A percentile compares a stretch with the other conserved stretches of the same genome.
These are phyloP conservation scores for Nymphaea colorata DNA, from an alignment of 164 flowering plant genomes.

Conservation along the genomic window DNA sequence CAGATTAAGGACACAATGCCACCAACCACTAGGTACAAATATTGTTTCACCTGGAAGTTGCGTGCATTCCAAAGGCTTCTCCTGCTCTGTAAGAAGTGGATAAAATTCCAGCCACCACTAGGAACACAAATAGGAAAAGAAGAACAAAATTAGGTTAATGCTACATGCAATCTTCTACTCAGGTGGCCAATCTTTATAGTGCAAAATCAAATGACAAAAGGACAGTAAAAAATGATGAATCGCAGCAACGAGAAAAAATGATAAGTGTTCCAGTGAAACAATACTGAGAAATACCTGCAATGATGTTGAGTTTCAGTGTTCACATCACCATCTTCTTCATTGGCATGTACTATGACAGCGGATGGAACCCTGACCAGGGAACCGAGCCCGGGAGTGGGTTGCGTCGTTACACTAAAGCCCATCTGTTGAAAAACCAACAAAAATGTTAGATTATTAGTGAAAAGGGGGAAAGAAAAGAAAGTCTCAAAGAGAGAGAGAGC, in stretches of 20 bases:
- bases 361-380: constrained; percentile 87
- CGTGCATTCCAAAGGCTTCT: constrained; percentile 89
- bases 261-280: not conserved
- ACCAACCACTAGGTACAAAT: constrained; percentile 97
- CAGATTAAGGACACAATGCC: constrained; percentile 96
- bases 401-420: constrained; percentile 80
- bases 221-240: not conserved
- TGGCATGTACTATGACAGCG: constrained; percentile 90
- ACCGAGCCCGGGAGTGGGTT: constrained; percentile 47
- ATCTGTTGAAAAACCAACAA: constrained; percentile 25
- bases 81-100: constrained; percentile 79
- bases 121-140: constrained; percentile 6
- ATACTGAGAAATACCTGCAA: constrained; percentile 56
- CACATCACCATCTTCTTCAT: constrained; percentile 95
- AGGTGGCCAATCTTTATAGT: not conserved
- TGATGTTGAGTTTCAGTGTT: constrained; percentile 78
- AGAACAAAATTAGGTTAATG: not conserved
- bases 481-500: too few relatives aligned
- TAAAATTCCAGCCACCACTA: constrained; percentile 99
- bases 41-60: constrained; percentile 97
- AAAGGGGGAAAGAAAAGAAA: too few relatives aligned
- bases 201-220: not conserved
- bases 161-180: not conserved
- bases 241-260: not conserved
- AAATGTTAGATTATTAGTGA: too few relatives aligned